These are phyloP conservation scores for Arabidopsis suecica DNA, from an alignment of 345 rosid genomes.

Conservation along the genomic window DNA sequence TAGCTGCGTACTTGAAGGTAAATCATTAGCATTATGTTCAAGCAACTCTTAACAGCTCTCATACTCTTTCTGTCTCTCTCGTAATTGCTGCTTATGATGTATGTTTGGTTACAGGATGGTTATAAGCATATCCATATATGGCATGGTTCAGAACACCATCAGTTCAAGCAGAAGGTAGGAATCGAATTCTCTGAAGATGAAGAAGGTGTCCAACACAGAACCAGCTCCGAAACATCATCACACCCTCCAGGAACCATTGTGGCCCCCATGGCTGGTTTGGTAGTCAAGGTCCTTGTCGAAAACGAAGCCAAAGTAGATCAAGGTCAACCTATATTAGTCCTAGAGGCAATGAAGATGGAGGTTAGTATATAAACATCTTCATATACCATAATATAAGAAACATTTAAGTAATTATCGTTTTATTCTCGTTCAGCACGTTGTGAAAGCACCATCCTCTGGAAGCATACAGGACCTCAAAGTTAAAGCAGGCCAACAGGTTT, in stretches of 20 bases:
- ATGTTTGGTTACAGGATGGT: constrained; percentile 56
- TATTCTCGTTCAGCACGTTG: constrained; percentile 65
- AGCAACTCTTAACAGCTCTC: constrained; percentile 4
- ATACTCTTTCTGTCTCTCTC: constrained; percentile 16
- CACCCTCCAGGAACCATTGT: constrained; percentile 72
- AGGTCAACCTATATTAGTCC: constrained; percentile 81
- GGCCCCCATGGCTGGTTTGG: constrained; percentile 97
- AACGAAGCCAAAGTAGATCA: constrained; percentile 73
- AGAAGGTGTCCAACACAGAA: constrained; percentile 62
- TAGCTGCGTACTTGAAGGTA: constrained; percentile 75
- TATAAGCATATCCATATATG: constrained; percentile 77
- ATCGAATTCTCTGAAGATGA: constrained; percentile 60
- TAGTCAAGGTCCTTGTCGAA: constrained; percentile 78
- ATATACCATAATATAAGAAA: constrained; percentile 3
- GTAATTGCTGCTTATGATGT: constrained; percentile 35
- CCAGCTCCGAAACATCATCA: constrained; percentile 55
- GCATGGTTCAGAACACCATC: constrained; percentile 67
- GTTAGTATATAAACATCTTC: constrained; percentile 46
- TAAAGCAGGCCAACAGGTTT: constrained; percentile 78
- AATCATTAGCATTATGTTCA: constrained; percentile 17
- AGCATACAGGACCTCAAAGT: constrained; percentile 68
- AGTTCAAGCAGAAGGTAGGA: constrained; percentile 71
- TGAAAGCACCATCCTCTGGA: constrained; percentile 79
- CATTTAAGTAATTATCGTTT: constrained; percentile 7
- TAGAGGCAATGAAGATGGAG: constrained; percentile 99